Base-by-base conservation (phyloP, 129 eudicot genomes). In the Ambrosia artemisiifolia region DNA sequence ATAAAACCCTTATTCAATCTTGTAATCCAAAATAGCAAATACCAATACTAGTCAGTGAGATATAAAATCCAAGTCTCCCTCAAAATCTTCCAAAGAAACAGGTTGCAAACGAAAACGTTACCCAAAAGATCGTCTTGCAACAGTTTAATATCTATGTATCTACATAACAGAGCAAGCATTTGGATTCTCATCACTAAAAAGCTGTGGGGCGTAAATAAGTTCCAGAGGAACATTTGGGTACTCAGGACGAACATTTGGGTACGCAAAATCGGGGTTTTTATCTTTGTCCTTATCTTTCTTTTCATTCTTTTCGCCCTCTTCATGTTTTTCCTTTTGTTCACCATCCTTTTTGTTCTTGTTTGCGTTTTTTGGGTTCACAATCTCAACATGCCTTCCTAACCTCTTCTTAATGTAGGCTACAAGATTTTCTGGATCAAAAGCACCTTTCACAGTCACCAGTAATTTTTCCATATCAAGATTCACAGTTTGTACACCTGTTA, bases 151-250 rank as follows among this genome's bases (percentile, higher is more conserved):
- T 56, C 9, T 34, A 7, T 51, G 0, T 65, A 55, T 59, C 64
- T 75, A 88, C 91, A 86, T 74, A 6, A 86, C 42, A 3, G 62
- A 74, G 79, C 94, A 92, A 5, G 91, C 83, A 81, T 86, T 87
- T 0, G 97, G 86, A 74, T 92, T 88, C 79, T 92, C 97, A 32
- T 92, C 97, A 71, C 96, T 92, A 65, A 88, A 88, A 2, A 88
- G 56, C 8, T 86, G 88, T 64, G 89, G 86, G 14, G 90, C 88
- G 43, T 84, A 79, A 3, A 88, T 78, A 10, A 78, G 59, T 0
- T 67, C 87, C 0, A 61, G 33, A 14, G 79, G 83, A n/a, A n/a
- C n/a, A n/a, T n/a, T n/a, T n/a, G n/a, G n/a, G n/a, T n/a, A n/a
- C n/a, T n/a, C n/a, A n/a, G n/a, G n/a, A n/a, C n/a, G n/a, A 64